Conservation (phyloP, 345 rosid genomes). For the Abelmoschus esculentus region DNA sequence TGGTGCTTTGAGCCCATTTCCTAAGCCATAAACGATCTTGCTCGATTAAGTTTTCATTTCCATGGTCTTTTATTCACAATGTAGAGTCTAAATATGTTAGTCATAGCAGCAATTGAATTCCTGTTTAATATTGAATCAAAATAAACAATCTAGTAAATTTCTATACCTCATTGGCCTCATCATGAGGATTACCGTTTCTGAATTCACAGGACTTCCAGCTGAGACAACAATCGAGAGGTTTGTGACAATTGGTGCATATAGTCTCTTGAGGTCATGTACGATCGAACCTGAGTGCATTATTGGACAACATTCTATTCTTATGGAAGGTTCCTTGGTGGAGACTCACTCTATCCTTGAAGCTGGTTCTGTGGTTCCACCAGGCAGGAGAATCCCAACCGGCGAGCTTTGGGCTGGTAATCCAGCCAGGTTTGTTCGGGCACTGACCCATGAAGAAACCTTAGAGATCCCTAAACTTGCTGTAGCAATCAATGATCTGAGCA, state of each 20-base stretch:
- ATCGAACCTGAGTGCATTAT: conserved; percentile 98
- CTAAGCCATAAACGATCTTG: neutral
- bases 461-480: conserved; percentile 97
- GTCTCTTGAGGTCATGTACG: conserved; percentile 82
- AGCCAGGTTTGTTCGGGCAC: conserved; percentile 69
- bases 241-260: conserved; percentile 82
- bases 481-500: conserved; percentile 81
- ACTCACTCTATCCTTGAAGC: conserved; percentile 90
- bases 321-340: conserved; percentile 97
- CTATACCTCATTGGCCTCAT: neutral
- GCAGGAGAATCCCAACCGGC: conserved; percentile 90
- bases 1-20: neutral
- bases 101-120: neutral
- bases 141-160: neutral
- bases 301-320: conserved; percentile 92
- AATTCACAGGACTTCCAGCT: conserved; percentile 77
- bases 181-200: neutral
- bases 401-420: conserved; percentile 99
- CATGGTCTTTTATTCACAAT: neutral
- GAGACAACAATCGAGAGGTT: conserved; percentile 78
- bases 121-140: neutral
- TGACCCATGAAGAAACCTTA: conserved; percentile 84
- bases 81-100: neutral
- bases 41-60: neutral
- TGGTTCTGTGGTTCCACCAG: conserved; percentile 92